Percentiles rank a stretch among this genome's conserved stretches.
Conservation (phyloP, 2,329 filamentous ascomycete genomes). For the Orbilia blumenaviensis region DNA sequence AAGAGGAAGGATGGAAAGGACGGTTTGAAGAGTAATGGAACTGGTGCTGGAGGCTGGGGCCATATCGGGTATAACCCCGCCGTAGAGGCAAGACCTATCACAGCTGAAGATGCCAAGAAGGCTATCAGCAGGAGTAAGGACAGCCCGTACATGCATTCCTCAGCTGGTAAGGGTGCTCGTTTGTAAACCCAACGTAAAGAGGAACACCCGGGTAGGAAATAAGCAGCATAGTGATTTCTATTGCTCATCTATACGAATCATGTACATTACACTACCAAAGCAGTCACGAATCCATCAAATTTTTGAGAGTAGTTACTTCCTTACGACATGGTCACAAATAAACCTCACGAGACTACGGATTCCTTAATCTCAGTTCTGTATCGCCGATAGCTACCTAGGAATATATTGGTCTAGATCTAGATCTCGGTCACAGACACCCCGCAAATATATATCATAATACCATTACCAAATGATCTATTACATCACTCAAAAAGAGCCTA, state of each 20-base stretch:
- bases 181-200: not conserved
- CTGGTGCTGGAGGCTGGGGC: slow-evolving; percentile 67
- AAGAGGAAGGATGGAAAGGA: slow-evolving; percentile 78
- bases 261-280: slow-evolving; percentile 28
- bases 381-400: not conserved
- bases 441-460: not conserved
- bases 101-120: slow-evolving; percentile 74
- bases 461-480: slow-evolving; percentile 21
- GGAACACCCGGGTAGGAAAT: not conserved
- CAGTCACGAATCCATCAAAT: slow-evolving; percentile 10
- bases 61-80: slow-evolving; percentile 92
- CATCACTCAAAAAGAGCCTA: slow-evolving; percentile 27
- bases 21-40: slow-evolving; percentile 62
- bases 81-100: slow-evolving; percentile 87
- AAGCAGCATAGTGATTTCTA: not conserved
- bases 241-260: slow-evolving; percentile 4
- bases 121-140: slow-evolving; percentile 74
- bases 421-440: too few species aligned
- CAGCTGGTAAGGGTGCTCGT: slow-evolving; percentile 6
- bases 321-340: not conserved
- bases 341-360: slow-evolving; percentile 6
- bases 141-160: slow-evolving; percentile 59
- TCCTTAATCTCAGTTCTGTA: not conserved
- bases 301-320: too few species aligned
- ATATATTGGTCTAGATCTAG: too few species aligned